Conservation (phyloP, 805 yeast genomes). For the Candida taoyuanica region DNA sequence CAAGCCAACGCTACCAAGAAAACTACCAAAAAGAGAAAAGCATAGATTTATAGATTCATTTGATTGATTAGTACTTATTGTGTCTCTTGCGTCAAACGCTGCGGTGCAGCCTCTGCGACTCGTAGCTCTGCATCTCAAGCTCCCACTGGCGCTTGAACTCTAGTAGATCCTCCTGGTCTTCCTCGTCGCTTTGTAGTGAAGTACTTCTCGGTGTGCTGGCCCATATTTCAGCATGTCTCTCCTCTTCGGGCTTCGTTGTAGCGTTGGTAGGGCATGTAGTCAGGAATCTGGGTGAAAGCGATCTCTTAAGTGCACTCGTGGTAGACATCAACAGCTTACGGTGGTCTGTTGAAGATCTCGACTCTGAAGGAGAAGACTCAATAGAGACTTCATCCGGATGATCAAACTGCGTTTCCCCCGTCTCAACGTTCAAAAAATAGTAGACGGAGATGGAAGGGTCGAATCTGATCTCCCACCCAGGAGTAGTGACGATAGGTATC, state of each 20-base stretch:
- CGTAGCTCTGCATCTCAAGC: constrained; percentile 22
- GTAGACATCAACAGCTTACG: constrained; percentile 8
- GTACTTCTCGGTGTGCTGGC: background rate
- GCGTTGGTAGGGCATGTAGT: background rate
- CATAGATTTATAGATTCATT: background rate
- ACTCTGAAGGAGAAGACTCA: constrained; percentile 22
- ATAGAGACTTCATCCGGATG: constrained; percentile 38
- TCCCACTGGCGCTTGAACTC: constrained; percentile 22
- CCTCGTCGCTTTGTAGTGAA: background rate
- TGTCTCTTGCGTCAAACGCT: background rate
- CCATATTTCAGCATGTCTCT: background rate
- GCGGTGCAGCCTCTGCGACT: constrained; percentile 16
- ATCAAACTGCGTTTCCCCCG: constrained; percentile 33
- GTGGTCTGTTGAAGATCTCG: constrained; percentile 2
- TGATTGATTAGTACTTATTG: constrained; percentile 2
- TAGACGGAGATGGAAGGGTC: constrained; percentile 30
- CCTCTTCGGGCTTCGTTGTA: no score
- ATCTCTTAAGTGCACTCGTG: constrained; percentile 14
- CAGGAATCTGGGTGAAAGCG: constrained; percentile 20
- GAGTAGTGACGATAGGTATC: constrained; percentile 18
- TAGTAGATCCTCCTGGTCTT: constrained; percentile 20
- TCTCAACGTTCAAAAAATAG: constrained; percentile 30
- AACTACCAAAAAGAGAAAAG: constrained; percentile 15
- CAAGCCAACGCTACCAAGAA: background rate
- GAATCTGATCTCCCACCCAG: constrained; percentile 23